Evolutionary conservation across 352 stramenopile species (phyloP).

Genomic region (Phytopythium cucurbitacearum): DNA sequence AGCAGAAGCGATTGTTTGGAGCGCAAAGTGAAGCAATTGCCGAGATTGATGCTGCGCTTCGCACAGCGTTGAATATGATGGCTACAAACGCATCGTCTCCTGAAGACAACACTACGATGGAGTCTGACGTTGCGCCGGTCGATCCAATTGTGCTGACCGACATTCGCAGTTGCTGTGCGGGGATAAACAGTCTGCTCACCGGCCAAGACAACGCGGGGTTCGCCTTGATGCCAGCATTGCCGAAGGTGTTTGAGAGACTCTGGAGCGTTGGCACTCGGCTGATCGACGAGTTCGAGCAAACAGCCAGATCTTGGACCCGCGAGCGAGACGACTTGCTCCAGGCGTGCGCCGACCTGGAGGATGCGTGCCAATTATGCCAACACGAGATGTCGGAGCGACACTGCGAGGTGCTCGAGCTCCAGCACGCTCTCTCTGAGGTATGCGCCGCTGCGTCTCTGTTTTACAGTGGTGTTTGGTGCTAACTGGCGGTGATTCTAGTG

Average conservation of each 20-base stretch:
- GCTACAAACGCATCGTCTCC: neutral
- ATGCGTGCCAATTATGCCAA: conserved; percentile 24
- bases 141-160: conserved; percentile 10
- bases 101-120: neutral
- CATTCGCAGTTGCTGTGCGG: conserved; percentile 18
- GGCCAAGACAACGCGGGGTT: conserved; percentile 3
- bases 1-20: conserved; percentile 9
- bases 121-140: conserved; percentile 6
- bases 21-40: conserved; percentile 15
- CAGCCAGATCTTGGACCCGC: conserved; percentile 29
- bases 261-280: neutral
- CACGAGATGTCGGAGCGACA: conserved; percentile 36
- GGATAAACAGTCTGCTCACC: conserved; percentile 10
- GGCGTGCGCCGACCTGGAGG: conserved; percentile 25
- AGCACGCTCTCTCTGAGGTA: conserved; percentile 24
- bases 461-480: neutral
- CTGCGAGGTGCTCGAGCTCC: conserved; percentile 12
- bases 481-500: conserved; percentile 11
- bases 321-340: conserved; percentile 29
- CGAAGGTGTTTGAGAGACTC: conserved; percentile 6
- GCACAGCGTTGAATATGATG: conserved; percentile 10
- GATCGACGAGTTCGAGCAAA: conserved; percentile 6
- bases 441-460: neutral
- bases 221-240: conserved; percentile 9
- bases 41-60: conserved; percentile 34